Percentiles rank a stretch among this genome's conserved stretches.
Evolutionary conservation across 2,329 filamentous ascomycete species (phyloP).

Genomic region (Dactylellina cionopaga): DNA sequence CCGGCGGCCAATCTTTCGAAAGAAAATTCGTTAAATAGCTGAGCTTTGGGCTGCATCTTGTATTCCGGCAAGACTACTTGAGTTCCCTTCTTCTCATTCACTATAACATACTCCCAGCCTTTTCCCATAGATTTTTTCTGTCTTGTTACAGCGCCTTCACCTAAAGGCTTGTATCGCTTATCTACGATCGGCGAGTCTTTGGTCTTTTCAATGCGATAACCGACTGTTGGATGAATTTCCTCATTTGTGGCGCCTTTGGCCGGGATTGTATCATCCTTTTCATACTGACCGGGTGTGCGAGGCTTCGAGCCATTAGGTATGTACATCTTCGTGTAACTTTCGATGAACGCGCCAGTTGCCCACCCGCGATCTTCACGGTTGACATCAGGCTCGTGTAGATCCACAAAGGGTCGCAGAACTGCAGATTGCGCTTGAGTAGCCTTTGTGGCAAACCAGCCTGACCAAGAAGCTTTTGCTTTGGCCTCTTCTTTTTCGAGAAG

Average conservation of each 20-base stretch:
- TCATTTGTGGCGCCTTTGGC: no score
- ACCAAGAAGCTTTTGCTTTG: not conserved
- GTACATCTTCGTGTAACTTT: slow-evolving; percentile 18
- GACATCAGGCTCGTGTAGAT: no score
- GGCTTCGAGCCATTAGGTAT: not conserved
- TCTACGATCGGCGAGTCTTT: not conserved
- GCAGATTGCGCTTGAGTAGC: no score
- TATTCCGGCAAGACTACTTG: not conserved
- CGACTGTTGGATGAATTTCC: slow-evolving; percentile 15
- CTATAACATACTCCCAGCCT: not conserved
- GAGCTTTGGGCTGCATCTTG: not conserved
- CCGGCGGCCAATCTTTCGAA: not conserved
- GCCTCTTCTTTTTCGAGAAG: not conserved
- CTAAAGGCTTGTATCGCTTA: not conserved
- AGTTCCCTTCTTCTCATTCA: not conserved
- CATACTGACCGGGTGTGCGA: slow-evolving; percentile 3
- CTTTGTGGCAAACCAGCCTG: no score
- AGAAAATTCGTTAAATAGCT: not conserved
- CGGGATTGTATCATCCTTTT: not conserved
- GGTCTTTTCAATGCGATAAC: slow-evolving; percentile 8
- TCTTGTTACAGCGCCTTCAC: not conserved
- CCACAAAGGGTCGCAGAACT: no score
- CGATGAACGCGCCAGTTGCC: not conserved
- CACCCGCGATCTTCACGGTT: no score
- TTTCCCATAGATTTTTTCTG: not conserved